Percentiles rank a stretch among this genome's conserved stretches.
These are phyloP conservation scores for Petunia axillaris DNA, from an alignment of 257 asterid genomes.

Conservation along the genomic window DNA sequence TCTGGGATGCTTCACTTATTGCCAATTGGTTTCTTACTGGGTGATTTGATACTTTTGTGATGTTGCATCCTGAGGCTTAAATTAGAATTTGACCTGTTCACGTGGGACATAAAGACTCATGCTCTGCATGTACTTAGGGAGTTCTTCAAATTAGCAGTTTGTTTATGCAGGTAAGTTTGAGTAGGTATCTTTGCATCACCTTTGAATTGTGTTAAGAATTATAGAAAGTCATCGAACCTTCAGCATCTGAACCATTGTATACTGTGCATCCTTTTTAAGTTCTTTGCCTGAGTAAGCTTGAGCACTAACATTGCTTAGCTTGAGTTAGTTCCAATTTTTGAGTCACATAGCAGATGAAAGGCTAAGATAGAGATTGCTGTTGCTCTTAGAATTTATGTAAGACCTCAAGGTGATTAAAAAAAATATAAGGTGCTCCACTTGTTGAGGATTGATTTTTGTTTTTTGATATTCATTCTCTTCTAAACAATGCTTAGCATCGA, in stretches of 20 bases:
- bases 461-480: not conserved
- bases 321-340: conserved; percentile 18
- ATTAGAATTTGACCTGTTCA: not conserved
- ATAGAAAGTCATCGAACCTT: not conserved
- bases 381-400: not conserved
- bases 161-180: conserved; percentile 10
- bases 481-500: not conserved
- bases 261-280: conserved; percentile 22
- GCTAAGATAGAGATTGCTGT: conserved; percentile 5
- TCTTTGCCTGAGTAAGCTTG: not conserved
- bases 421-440: not conserved
- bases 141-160: conserved; percentile 3
- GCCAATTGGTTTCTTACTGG: conserved; percentile 8
- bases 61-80: conserved; percentile 23
- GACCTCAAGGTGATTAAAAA: not conserved
- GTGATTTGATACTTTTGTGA: conserved; percentile 14
- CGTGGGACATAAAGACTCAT: not conserved
- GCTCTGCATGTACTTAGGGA: not conserved
- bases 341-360: not conserved
- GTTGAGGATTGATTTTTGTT: not conserved
- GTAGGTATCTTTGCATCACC: conserved; percentile 14
- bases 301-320: not conserved
- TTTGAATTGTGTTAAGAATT: not conserved
- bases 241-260: conserved; percentile 1
- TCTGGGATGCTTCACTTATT: conserved; percentile 2